Percentiles rank a stretch among this genome's conserved stretches.
Evolutionary conservation across 2,329 filamentous ascomycete genomes (phyloP).

Genomic region (Hypomyces rosellus): DNA sequence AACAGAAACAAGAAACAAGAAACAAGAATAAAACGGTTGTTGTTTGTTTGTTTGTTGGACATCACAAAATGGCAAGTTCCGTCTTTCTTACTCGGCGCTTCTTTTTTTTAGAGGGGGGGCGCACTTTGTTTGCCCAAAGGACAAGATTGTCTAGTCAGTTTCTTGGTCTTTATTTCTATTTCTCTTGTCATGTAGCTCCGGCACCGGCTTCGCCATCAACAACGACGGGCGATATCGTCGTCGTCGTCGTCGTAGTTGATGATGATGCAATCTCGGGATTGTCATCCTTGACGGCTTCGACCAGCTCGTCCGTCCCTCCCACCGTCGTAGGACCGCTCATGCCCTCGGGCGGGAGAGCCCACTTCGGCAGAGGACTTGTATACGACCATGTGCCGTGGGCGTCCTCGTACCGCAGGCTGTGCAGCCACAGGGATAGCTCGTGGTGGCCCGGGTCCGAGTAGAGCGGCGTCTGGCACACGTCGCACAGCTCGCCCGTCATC

Average conservation of each 20-base stretch:
- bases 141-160: no score
- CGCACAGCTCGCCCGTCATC: slow-evolving; percentile 79
- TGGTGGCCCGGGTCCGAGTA: slow-evolving; percentile 90
- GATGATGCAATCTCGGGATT: slow-evolving; percentile 33
- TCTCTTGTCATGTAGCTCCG: no score
- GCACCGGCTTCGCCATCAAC: no score
- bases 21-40: no score
- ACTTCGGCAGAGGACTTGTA: slow-evolving; percentile 73
- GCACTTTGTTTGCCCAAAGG: no score
- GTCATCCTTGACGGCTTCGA: slow-evolving; percentile 46
- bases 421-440: slow-evolving; percentile 88
- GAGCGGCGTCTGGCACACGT: slow-evolving; percentile 75
- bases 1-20: no score
- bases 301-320: slow-evolving; percentile 52
- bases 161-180: no score
- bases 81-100: no score
- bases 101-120: no score
- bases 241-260: neutral
- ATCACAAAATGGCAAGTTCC: no score
- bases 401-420: slow-evolving; percentile 86
- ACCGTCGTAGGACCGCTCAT: slow-evolving; percentile 65
- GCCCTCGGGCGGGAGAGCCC: slow-evolving; percentile 77
- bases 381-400: slow-evolving; percentile 80
- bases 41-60: no score
- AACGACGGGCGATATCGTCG: no score